Conservation (phyloP, 306 rosid genomes). For the Oemleria cerasiformis region DNA sequence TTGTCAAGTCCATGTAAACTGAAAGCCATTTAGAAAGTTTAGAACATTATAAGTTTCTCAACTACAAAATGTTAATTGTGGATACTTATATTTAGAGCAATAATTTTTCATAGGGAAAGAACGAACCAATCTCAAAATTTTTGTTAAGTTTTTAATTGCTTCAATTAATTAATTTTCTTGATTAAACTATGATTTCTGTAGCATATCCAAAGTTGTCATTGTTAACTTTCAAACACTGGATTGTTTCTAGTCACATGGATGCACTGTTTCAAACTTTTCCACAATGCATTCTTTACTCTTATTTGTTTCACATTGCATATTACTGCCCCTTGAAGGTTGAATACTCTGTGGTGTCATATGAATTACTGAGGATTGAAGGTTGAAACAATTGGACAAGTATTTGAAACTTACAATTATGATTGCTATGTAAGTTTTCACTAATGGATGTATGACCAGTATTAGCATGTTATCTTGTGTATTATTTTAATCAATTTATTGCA, state of each 20-base stretch:
- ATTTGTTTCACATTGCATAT: neutral
- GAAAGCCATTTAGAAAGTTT: neutral
- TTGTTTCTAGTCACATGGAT: neutral
- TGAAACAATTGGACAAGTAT: neutral
- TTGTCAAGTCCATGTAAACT: too few relatives aligned
- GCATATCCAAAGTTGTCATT: neutral
- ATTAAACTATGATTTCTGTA: too few relatives aligned
- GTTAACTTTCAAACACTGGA: neutral
- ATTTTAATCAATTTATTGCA: constrained; percentile 17
- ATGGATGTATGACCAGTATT: neutral
- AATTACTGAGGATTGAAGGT: neutral
- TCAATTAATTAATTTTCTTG: too few relatives aligned
- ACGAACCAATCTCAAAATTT: neutral
- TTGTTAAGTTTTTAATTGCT: too few relatives aligned
- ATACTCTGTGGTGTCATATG: neutral
- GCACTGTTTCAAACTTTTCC: neutral
- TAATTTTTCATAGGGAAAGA: neutral
- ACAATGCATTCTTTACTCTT: neutral
- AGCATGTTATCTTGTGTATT: constrained; percentile 6
- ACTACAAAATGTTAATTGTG: neutral
- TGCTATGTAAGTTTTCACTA: neutral
- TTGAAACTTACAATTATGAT: neutral
- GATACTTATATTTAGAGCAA: too few relatives aligned
- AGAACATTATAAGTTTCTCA: neutral
- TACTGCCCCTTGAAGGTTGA: neutral